Evolutionary conservation across 2,329 filamentous ascomycete genomes (phyloP).

Genomic region (Epichloe festucae): DNA sequence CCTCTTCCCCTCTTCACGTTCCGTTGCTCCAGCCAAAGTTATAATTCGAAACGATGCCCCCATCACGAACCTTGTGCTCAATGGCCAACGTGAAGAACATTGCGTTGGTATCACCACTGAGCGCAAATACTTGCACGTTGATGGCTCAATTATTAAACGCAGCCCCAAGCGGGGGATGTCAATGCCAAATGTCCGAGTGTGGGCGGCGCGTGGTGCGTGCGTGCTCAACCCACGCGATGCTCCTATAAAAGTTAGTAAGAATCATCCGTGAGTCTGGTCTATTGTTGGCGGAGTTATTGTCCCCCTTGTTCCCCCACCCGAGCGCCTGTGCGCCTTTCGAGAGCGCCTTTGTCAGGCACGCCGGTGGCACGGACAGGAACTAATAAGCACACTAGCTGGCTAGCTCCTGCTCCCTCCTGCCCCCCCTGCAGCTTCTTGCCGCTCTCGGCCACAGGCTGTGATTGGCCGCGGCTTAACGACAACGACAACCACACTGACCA

Average conservation of each 20-base stretch:
- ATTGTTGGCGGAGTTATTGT: neutral
- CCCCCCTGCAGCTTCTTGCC: neutral
- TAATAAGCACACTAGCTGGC: too few species aligned
- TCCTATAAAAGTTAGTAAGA: too few species aligned
- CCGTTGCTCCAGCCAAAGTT: neutral
- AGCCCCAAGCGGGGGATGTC: neutral
- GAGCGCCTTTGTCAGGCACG: slow-evolving; percentile 2
- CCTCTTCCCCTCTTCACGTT: neutral
- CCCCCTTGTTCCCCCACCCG: too few species aligned
- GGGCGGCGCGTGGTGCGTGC: neutral
- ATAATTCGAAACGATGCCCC: too few species aligned
- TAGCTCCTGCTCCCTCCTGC: neutral
- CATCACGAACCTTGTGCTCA: too few species aligned
- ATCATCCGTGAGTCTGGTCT: too few species aligned
- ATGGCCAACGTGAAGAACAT: too few species aligned
- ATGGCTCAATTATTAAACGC: too few species aligned
- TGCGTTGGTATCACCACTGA: too few species aligned
- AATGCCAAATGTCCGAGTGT: slow-evolving; percentile 1
- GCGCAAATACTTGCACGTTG: too few species aligned
- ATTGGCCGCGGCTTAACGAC: slow-evolving; percentile 4
- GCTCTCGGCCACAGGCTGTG: neutral
- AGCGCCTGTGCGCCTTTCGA: too few species aligned
- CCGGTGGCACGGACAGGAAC: too few species aligned
- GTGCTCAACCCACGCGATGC: neutral
- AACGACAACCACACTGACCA: neutral